phyloP scores from a whole-genome alignment of 176 grass and related monocot species.

The Zea mays region Zm-B73-REFERENCE-NAM-5.0 NC_050099.1:211477501-211478000 shows the following conservation, averaged over 20 bases:
- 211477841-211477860: background rate
- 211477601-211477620: background rate
- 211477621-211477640: background rate
- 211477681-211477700: background rate
- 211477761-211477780: conserved; percentile 64
- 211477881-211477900: conserved; percentile 12
- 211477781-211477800: conserved; percentile 61
- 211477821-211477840: conserved; percentile 1
- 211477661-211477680: background rate
- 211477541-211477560: background rate
- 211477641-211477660: background rate
- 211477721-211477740: conserved; percentile 76
- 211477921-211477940: conserved; percentile 83
- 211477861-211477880: conserved; percentile 17
- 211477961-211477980: conserved; percentile 75
- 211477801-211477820: conserved; percentile 45
- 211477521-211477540: background rate
- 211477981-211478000: conserved; percentile 82
- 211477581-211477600: background rate
- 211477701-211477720: background rate
- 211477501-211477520: background rate
- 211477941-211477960: conserved; percentile 90
- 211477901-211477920: conserved; percentile 65
- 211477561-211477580: background rate
- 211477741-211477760: conserved; percentile 82